Percentiles rank a stretch among this genome's conserved stretches.
Evolutionary conservation across 2,329 filamentous ascomycete species (phyloP).

Genomic region (Xylaria sp.): DNA sequence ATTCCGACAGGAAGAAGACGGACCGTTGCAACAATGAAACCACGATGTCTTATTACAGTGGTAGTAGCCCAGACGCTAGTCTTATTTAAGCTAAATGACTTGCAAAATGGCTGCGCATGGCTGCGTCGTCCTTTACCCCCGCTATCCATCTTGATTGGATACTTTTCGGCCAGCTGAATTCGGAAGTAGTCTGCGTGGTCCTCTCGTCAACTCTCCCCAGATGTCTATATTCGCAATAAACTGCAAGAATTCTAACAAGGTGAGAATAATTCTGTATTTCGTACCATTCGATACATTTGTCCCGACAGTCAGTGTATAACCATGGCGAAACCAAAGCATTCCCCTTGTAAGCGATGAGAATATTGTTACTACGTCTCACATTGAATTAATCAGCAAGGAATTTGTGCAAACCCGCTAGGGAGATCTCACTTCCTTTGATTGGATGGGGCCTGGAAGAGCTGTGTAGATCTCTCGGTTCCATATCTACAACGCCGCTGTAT

Average conservation of each 20-base stretch:
- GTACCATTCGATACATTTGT: not conserved
- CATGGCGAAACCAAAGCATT: not conserved
- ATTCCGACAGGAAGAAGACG: conserved; percentile 16
- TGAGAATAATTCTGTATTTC: no score
- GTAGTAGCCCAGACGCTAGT: conserved; percentile 17
- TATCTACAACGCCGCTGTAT: not conserved
- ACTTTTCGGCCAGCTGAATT: conserved; percentile 36
- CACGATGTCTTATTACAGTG: not conserved
- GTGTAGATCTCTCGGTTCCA: conserved; percentile 5
- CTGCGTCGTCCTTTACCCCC: conserved; percentile 1
- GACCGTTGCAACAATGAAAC: conserved; percentile 13
- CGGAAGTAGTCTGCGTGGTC: conserved; percentile 28
- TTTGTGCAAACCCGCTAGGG: not conserved
- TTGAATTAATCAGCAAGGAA: conserved; percentile 26
- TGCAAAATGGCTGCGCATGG: conserved; percentile 21
- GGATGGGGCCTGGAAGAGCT: conserved; percentile 6
- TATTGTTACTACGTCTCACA: not conserved
- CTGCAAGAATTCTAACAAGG: not conserved
- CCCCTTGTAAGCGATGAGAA: not conserved
- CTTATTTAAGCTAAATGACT: conserved; percentile 15
- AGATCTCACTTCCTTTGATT: conserved; percentile 24
- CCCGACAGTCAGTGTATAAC: not conserved
- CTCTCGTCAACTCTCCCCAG: not conserved
- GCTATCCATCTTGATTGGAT: conserved; percentile 27
- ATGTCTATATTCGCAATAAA: not conserved